Base-by-base conservation (phyloP, 169 alveolate species). In the Plasmodium vinckei region DNA sequence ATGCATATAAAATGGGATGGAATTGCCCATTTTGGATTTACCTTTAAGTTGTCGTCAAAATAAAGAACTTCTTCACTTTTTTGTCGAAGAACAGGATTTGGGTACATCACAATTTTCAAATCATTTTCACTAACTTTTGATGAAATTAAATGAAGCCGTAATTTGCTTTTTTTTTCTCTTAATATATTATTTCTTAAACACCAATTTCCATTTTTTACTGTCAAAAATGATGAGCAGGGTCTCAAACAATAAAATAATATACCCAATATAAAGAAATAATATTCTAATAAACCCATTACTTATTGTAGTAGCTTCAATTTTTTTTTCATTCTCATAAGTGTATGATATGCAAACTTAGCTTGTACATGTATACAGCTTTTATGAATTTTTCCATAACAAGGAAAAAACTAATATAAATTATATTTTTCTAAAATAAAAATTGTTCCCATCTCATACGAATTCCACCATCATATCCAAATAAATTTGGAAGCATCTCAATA, bases 21-120 rank as follows among this genome's bases (percentile, higher is more conserved):
- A 12, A 15, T 10, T 56, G 10, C 56, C 19, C 25, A 15, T 12
- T 15, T 23, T 21, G 13, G 15, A 2, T 19, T 69, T 49, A 72
- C 92, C 65, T 56, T 63, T 56, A 72, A 54, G 69, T 73, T 70
- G 12, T 65, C 73, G 17, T 87, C 88, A 87, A 72, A 73, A 33
- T 54, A 5, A 59, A 57, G 49, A 9, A 72, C 88, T 46, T 87
- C 87, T 12, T 73, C 60, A 25, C 79, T 19, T 53, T 72, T 21
- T 49, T 57, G 33, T 12, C 92, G 54, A 42, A 87, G 79, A 10
- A 64, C 27, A 5, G 72, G 68, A 65, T 73, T 39, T n/a, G 92
- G 88, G 9, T 75, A 75, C 17, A 56, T 7, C 1, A 75, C 73
- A 15, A 75, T 49, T 60, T 64, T 75, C 23, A 75, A 9, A 6